Evolutionary conservation across 495 filamentous ascomycete species (phyloP).

Genomic region (Entonaema liquescens): DNA sequence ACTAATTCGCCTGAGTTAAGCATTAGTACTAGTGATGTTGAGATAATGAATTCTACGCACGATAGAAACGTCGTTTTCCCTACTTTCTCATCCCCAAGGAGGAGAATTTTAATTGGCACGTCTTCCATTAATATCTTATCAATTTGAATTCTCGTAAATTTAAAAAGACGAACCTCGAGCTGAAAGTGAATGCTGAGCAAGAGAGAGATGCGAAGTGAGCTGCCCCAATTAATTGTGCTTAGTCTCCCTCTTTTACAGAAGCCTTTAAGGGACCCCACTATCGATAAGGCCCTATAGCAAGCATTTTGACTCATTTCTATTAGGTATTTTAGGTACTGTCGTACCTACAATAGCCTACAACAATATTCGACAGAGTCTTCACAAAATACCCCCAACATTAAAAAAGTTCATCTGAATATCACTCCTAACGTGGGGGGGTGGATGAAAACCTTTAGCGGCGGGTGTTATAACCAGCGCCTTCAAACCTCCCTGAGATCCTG

Average conservation of each 20-base stretch:
- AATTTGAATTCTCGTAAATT: not conserved
- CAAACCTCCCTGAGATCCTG: slow-evolving; percentile 15
- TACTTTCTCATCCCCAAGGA: slow-evolving; percentile 81
- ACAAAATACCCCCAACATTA: not conserved
- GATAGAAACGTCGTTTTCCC: slow-evolving; percentile 91
- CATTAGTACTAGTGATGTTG: slow-evolving; percentile 7
- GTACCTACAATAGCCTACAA: not conserved
- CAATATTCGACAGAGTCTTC: not conserved
- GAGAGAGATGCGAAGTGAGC: not conserved
- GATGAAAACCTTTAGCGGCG: slow-evolving; percentile 32
- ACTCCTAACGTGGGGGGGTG: slow-evolving; percentile 11
- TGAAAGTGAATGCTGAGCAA: not conserved
- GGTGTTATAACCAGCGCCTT: slow-evolving; percentile 34
- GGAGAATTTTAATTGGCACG: slow-evolving; percentile 70
- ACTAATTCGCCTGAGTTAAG: slow-evolving; percentile 57
- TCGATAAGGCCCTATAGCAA: slow-evolving; percentile 33
- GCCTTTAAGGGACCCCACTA: slow-evolving; percentile 17
- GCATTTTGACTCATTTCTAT: slow-evolving; percentile 17
- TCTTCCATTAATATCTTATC: slow-evolving; percentile 48
- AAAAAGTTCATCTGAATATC: not conserved
- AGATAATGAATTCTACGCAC: slow-evolving; percentile 62
- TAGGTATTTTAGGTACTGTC: not conserved
- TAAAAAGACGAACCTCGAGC: not conserved
- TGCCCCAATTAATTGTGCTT: slow-evolving; percentile 13
- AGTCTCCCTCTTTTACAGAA: slow-evolving; percentile 12